phyloP scores from a whole-genome alignment of 2,329 filamentous ascomycete genomes.

The Pyrenophora tritici-repentis region DNA sequence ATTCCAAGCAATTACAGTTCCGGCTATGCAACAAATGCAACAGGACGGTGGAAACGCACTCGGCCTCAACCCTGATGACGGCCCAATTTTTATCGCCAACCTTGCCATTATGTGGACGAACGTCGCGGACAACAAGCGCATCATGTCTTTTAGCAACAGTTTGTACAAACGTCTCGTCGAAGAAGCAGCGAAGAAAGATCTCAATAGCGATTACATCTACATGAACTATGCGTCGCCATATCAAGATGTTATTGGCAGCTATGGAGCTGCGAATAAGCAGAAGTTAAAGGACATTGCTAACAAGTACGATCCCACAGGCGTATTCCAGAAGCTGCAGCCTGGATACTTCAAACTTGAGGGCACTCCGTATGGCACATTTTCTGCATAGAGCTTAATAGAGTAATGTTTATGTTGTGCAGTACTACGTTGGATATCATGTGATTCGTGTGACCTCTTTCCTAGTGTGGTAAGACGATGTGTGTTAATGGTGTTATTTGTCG shows the following conservation, averaged over 20 bases:
- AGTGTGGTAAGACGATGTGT: neutral
- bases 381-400: neutral
- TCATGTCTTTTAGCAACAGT: conserved; percentile 29
- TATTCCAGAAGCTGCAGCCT: conserved; percentile 28
- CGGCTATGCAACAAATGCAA: conserved; percentile 30
- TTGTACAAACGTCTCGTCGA: conserved; percentile 17
- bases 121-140: conserved; percentile 26
- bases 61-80: conserved; percentile 27
- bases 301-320: conserved; percentile 21
- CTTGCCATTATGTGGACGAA: conserved; percentile 31
- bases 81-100: conserved; percentile 31
- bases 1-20: conserved; percentile 36
- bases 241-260: conserved; percentile 51
- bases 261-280: conserved; percentile 47
- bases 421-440: neutral
- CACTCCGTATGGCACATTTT: conserved; percentile 21
- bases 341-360: conserved; percentile 31
- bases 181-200: conserved; percentile 16
- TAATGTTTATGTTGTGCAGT: neutral
- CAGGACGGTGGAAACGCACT: conserved; percentile 40
- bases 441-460: neutral
- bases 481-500: no score
- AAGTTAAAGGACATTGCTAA: conserved; percentile 21
- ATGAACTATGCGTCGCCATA: conserved; percentile 55
- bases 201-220: conserved; percentile 44